Evolutionary conservation across 2,329 filamentous ascomycete species (phyloP).

Genomic region (Penicillium sp.): DNA sequence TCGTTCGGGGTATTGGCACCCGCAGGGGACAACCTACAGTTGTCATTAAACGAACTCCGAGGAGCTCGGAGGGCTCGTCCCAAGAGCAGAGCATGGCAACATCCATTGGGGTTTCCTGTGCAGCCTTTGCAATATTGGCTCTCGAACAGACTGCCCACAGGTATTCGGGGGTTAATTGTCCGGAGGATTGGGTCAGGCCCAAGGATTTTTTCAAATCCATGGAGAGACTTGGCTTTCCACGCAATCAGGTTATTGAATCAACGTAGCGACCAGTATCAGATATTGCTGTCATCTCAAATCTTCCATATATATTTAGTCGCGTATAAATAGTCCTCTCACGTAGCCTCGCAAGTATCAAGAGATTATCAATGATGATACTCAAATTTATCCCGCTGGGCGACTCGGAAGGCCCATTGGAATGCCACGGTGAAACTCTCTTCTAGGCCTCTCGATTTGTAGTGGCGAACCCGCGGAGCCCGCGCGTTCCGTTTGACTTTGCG

Average conservation of each 20-base stretch:
- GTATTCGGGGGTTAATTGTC: constrained; percentile 15
- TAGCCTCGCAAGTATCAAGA: too few relatives aligned
- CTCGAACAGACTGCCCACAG: constrained; percentile 8
- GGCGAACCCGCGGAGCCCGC: too few relatives aligned
- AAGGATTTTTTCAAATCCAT: constrained; percentile 13
- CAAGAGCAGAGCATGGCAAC: constrained; percentile 14
- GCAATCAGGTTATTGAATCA: constrained; percentile 2
- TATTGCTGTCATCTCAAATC: too few relatives aligned
- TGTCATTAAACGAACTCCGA: background rate
- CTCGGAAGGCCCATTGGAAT: too few relatives aligned
- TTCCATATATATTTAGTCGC: too few relatives aligned
- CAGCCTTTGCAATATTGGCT: constrained; percentile 20
- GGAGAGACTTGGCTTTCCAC: constrained; percentile 8
- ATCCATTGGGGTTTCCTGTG: constrained; percentile 12
- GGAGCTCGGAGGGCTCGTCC: constrained; percentile 2
- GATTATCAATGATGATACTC: too few relatives aligned
- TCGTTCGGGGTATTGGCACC: background rate
- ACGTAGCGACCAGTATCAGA: background rate
- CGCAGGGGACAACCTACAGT: background rate
- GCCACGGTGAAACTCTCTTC: too few relatives aligned
- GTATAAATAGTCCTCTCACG: too few relatives aligned
- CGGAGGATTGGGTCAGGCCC: too few relatives aligned
- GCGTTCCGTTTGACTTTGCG: too few relatives aligned
- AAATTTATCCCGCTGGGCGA: too few relatives aligned
- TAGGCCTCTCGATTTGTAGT: too few relatives aligned